A percentile compares a stretch with the other conserved stretches of the same genome.
Conservation (phyloP, 1,284 basidiomycete species). For the Leucoagaricus sp. region DNA sequence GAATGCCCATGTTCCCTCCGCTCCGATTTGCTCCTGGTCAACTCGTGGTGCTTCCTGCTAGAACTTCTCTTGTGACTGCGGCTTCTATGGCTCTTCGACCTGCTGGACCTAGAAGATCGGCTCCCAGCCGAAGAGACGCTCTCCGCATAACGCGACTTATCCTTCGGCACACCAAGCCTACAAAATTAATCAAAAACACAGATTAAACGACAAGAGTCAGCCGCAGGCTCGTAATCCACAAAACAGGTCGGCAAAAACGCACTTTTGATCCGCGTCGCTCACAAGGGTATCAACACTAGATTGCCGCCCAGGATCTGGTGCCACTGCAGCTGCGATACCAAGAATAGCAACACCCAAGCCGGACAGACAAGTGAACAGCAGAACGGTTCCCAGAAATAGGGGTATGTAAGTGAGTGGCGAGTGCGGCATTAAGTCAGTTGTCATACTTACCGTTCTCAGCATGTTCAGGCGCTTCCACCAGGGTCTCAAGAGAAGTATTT, state of each 20-base stretch:
- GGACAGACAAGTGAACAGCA: background rate
- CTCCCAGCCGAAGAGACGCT: constrained; percentile 26
- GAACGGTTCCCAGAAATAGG: background rate
- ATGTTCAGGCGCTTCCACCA: constrained; percentile 13
- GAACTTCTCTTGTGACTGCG: constrained; percentile 3
- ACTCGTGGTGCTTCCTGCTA: constrained; percentile 6
- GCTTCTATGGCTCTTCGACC: background rate
- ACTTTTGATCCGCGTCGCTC: constrained; percentile 12
- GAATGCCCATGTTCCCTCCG: constrained; percentile 3
- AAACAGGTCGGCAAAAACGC: constrained; percentile 6
- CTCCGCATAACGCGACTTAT: constrained; percentile 15
- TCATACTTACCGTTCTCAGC: constrained; percentile 9
- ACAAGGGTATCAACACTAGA: constrained; percentile 16
- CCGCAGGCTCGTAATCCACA: background rate
- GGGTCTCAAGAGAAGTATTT: constrained; percentile 14
- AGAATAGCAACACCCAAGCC: constrained; percentile 1
- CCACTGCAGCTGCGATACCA: background rate
- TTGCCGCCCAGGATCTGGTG: constrained; percentile 9
- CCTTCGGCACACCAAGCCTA: constrained; percentile 17
- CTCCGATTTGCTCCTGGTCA: constrained; percentile 18
- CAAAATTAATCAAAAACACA: background rate
- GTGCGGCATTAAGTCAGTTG: background rate
- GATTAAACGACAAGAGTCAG: background rate
- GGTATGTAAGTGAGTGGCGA: background rate
- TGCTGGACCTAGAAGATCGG: constrained; percentile 27